These are phyloP conservation scores for Yamadazyma endophytica DNA, from an alignment of 805 yeast species.

Conservation along the genomic window DNA sequence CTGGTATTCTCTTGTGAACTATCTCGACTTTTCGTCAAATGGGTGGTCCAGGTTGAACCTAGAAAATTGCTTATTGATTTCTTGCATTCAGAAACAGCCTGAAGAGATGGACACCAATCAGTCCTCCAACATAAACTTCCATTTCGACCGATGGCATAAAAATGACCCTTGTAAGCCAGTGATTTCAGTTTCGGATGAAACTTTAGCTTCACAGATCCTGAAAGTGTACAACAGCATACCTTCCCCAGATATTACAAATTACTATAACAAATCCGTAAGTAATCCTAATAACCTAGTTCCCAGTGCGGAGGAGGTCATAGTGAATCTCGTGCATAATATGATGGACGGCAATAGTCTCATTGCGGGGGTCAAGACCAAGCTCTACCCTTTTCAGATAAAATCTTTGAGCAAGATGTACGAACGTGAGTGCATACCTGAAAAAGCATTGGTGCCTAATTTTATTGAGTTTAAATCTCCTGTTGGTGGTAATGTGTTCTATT, in stretches of 20 bases:
- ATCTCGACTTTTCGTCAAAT: constrained; percentile 37
- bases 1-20: constrained; percentile 33
- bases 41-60: constrained; percentile 5
- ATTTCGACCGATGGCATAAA: constrained; percentile 28
- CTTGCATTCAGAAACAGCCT: neutral
- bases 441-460: constrained; percentile 32
- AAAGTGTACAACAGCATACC: constrained; percentile 31
- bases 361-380: constrained; percentile 44
- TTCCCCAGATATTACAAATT: constrained; percentile 22
- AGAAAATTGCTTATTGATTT: constrained; percentile 1
- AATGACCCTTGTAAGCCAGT: too few relatives aligned
- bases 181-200: constrained; percentile 1
- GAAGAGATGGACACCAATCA: neutral
- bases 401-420: constrained; percentile 59
- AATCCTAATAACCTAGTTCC: constrained; percentile 5
- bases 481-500: constrained; percentile 19
- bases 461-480: constrained; percentile 18
- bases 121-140: constrained; percentile 15
- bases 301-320: constrained; percentile 15
- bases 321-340: constrained; percentile 12
- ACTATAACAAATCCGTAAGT: constrained; percentile 8
- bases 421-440: constrained; percentile 39
- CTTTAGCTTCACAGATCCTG: constrained; percentile 15
- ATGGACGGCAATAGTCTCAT: constrained; percentile 10
- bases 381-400: constrained; percentile 58